Evolutionary conservation across 768 basidiomycete genomes (phyloP), one percentile per base, ranked within the genome.

Genomic region (Boletus vermiculosoides): DNA sequence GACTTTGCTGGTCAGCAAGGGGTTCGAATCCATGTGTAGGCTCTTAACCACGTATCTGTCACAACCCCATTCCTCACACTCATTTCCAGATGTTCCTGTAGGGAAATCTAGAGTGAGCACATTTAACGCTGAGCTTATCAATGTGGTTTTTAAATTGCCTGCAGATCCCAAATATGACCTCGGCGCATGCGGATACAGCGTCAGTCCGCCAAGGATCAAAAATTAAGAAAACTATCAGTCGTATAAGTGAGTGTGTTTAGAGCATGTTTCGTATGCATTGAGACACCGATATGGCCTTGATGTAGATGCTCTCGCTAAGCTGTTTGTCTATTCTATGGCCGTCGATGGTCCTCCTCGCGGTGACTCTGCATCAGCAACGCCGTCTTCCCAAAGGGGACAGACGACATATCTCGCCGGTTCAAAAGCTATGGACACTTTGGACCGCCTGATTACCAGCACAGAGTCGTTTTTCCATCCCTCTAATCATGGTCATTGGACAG

Each of bases 391-490:
- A 75, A 44, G 75, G 76, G 71, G 69, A 54, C 77, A 78, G 59
- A 72, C 57, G 30, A 85, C 83, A 22, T 91, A 80, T 67, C 73
- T 92, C 30, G 94, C 85, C 0, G 96, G 96, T 16, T 94, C 90
- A 2, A 89, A 83, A 66, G 91, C 94, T 20, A 78, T 98, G 57
- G 92, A 96, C 64, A 87, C 92, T 15, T 76, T 98, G 28, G 90
- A 92, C 63, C 86, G 86, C 62, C 74, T 98, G 41, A 84, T 98
- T 58, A 95, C 92, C 15, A 94, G 92, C 64, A 92, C 90, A 7
- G 96, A 98, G 67, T 86, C 88, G 0, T 96, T 90, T 77, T 98
- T 98, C 74, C 96, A 98, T 71, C 96, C 96, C 2, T 92, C 91
- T 4, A 97, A 97, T 68, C 86, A 86, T 31, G 95, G 95, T 4